Percentiles rank a stretch among this genome's conserved stretches.
Evolutionary conservation across 2,329 filamentous ascomycete genomes (phyloP).

Genomic region (Aureobasidium leucospermi): DNA sequence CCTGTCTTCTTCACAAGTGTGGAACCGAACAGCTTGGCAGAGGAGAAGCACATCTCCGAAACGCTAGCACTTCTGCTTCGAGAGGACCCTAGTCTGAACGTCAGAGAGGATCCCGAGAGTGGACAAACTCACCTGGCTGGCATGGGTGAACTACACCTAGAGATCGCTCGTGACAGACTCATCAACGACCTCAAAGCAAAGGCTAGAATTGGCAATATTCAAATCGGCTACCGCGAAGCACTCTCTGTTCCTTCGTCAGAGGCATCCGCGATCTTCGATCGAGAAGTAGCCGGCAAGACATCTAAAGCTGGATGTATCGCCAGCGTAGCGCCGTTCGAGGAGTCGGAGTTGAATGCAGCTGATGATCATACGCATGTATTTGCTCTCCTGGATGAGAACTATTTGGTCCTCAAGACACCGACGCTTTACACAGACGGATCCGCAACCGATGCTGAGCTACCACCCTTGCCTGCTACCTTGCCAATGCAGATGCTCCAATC

Average conservation of each 20-base stretch:
- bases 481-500: conserved; percentile 42
- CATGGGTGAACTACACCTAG: conserved; percentile 93
- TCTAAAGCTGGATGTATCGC: conserved; percentile 72
- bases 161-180: conserved; percentile 83
- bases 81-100: conserved; percentile 87
- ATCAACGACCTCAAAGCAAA: conserved; percentile 83
- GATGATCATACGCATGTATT: conserved; percentile 26
- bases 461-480: conserved; percentile 50
- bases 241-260: conserved; percentile 52
- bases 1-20: conserved; percentile 96
- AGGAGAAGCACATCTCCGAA: conserved; percentile 71
- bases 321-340: conserved; percentile 53
- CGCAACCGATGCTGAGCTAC: conserved; percentile 32
- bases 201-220: conserved; percentile 78
- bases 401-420: conserved; percentile 51
- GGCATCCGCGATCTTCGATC: conserved; percentile 63
- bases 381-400: conserved; percentile 61
- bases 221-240: conserved; percentile 91
- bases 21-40: conserved; percentile 68
- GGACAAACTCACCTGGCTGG: conserved; percentile 90
- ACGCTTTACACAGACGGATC: conserved; percentile 37
- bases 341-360: conserved; percentile 21
- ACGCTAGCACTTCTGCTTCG: conserved; percentile 71
- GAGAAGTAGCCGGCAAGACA: conserved; percentile 68
- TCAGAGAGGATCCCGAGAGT: conserved; percentile 77